These are phyloP conservation scores for Mortierella sp. DNA, from an alignment of 371 early-diverging fungal species.

Conservation along the genomic window DNA sequence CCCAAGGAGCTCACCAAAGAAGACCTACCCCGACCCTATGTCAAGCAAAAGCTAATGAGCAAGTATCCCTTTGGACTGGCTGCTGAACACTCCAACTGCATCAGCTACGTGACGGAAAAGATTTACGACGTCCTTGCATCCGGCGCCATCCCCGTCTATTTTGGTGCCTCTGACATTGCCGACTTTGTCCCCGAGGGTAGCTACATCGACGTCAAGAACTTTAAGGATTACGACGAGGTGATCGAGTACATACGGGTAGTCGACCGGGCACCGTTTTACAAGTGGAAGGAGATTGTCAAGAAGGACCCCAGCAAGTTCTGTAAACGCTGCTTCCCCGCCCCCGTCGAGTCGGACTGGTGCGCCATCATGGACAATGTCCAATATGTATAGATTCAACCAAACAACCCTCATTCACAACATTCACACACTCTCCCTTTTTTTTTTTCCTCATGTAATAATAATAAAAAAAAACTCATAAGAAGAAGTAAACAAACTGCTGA, in stretches of 20 bases:
- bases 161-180: slow-evolving; percentile 51
- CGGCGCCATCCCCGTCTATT: slow-evolving; percentile 55
- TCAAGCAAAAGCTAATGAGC: slow-evolving; percentile 6
- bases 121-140: slow-evolving; percentile 43
- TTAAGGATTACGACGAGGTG: slow-evolving; percentile 26
- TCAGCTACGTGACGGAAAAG: slow-evolving; percentile 56
- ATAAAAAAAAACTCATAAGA: neutral
- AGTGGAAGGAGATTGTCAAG: slow-evolving; percentile 42
- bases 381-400: slow-evolving; percentile 8
- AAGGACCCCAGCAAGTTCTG: slow-evolving; percentile 31
- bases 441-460: neutral
- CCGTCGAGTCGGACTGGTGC: slow-evolving; percentile 10
- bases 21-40: neutral
- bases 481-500: neutral
- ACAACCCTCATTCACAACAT: neutral
- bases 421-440: too few species aligned
- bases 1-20: slow-evolving; percentile 26
- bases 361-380: slow-evolving; percentile 13
- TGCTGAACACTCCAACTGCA: slow-evolving; percentile 53
- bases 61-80: slow-evolving; percentile 35
- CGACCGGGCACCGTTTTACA: slow-evolving; percentile 25
- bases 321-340: slow-evolving; percentile 21
- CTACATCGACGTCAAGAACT: slow-evolving; percentile 32
- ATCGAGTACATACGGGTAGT: slow-evolving; percentile 28
- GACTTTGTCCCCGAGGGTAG: slow-evolving; percentile 46